phyloP scores from a whole-genome alignment of 148 eudicot genomes.

The Tetragonia tetragonoides region DNA sequence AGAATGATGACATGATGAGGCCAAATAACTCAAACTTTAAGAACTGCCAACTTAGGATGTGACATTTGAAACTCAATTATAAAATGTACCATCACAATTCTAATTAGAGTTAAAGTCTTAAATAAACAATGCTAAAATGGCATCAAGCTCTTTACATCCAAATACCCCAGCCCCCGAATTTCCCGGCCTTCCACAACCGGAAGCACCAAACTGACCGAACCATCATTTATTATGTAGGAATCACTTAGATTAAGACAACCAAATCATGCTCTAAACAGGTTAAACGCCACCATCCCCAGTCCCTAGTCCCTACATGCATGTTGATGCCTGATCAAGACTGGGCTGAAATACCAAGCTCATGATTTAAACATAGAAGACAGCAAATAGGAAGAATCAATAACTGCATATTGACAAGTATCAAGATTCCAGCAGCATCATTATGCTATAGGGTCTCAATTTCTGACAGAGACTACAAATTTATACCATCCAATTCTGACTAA shows the following conservation, averaged over 20 bases:
- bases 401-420: not conserved
- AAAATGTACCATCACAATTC: not conserved
- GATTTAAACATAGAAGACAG: not conserved
- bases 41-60: constrained; percentile 1
- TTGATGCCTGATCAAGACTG: not conserved
- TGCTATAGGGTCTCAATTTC: not conserved
- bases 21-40: not conserved
- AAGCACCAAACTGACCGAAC: not conserved
- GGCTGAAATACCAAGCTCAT: not conserved
- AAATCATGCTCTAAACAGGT: not conserved
- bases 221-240: not conserved
- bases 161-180: not conserved
- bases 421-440: constrained; percentile 7
- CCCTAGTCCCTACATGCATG: not conserved
- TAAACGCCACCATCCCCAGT: not conserved
- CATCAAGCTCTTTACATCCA: not conserved
- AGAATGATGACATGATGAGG: not conserved
- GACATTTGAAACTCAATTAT: not conserved
- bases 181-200: not conserved
- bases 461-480: not conserved
- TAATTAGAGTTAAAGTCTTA: not conserved
- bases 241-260: not conserved
- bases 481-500: not conserved
- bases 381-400: not conserved
- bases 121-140: not conserved